Evolutionary conservation across 805 yeast species (phyloP).

Genomic region (Candida multigemmis): DNA sequence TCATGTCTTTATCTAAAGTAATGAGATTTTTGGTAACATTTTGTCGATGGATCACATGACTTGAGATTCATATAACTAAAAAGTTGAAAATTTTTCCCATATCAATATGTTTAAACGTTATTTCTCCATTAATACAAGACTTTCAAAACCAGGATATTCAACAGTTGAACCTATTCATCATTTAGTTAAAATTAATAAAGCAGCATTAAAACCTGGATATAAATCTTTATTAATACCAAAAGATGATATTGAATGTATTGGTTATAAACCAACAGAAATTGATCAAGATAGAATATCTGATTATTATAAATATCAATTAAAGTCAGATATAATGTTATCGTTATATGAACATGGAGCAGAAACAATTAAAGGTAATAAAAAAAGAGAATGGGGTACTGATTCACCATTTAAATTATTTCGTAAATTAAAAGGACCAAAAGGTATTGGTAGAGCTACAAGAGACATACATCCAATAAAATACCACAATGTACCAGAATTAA

Average conservation of each 20-base stretch:
- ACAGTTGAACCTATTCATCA: conserved; percentile 91
- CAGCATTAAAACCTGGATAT: conserved; percentile 65
- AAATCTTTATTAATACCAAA: conserved; percentile 58
- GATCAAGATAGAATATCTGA: conserved; percentile 73
- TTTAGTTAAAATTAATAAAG: conserved; percentile 65
- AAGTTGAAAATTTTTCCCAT: conserved; percentile 5
- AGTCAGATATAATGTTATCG: conserved; percentile 70
- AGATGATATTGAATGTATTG: conserved; percentile 72
- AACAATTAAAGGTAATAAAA: conserved; percentile 53
- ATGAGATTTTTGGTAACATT: conserved; percentile 2
- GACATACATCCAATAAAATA: conserved; percentile 61
- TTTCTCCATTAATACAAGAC: conserved; percentile 37
- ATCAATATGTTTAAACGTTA: conserved; percentile 14
- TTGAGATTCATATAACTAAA: conserved; percentile 2
- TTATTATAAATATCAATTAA: conserved; percentile 65
- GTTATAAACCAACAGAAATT: conserved; percentile 65
- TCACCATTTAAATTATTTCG: conserved; percentile 88
- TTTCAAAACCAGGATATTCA: conserved; percentile 42
- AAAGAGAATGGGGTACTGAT: conserved; percentile 76
- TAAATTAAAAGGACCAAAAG: conserved; percentile 66
- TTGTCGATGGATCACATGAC: conserved; percentile 2
- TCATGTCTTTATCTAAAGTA: conserved; percentile 7
- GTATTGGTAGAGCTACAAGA: conserved; percentile 65
- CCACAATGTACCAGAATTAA: conserved; percentile 63
- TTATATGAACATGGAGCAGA: conserved; percentile 61